Evolutionary conservation across 2,329 filamentous ascomycete species (phyloP).

Genomic region (Nigrograna mackinnonii): DNA sequence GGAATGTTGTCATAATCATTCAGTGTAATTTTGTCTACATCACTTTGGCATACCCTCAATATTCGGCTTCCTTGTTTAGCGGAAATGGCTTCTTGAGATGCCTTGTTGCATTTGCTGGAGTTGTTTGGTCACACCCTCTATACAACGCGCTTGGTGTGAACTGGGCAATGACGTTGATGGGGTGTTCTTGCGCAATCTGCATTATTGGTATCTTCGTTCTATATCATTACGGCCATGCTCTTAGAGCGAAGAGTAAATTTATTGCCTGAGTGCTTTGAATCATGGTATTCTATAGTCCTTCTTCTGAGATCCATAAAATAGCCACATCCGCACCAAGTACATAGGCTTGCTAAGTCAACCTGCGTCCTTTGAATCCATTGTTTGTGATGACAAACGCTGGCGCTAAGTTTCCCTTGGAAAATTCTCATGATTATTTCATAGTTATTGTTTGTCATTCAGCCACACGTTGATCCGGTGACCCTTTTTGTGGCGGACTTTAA

Average conservation of each 20-base stretch:
- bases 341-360: no score
- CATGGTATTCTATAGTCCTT: no score
- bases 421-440: no score
- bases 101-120: neutral
- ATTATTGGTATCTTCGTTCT: neutral
- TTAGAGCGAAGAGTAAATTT: neutral
- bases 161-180: neutral
- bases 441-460: no score
- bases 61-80: constrained; percentile 54
- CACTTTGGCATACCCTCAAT: constrained; percentile 61
- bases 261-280: no score
- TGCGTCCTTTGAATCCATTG: no score
- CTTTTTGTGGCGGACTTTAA: no score
- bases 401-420: no score
- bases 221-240: neutral
- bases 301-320: no score
- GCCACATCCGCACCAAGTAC: no score
- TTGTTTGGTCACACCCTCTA: neutral
- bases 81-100: constrained; percentile 47
- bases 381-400: no score
- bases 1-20: constrained; percentile 26
- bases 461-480: no score
- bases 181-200: neutral
- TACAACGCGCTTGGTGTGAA: neutral
- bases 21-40: constrained; percentile 62